Conservation (phyloP, 1,284 basidiomycete genomes). For the Sanguinoderma infundibulare region DNA sequence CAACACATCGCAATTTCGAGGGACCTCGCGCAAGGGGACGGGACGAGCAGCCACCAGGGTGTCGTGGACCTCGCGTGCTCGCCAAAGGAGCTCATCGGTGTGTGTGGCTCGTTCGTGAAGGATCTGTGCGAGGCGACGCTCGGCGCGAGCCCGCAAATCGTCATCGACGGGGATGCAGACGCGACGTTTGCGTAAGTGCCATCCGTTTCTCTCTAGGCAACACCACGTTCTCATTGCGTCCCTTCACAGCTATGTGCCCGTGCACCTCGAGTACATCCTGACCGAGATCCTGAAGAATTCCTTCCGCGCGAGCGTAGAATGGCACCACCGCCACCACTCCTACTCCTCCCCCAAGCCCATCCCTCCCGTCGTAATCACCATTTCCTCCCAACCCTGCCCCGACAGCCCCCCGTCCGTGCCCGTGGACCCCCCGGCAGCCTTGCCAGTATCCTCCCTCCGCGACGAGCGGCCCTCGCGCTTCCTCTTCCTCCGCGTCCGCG, state of each 20-base stretch:
- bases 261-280: conserved; percentile 89
- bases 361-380: conserved; percentile 74
- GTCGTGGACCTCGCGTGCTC: conserved; percentile 75
- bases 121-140: conserved; percentile 89
- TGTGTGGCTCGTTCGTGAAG: conserved; percentile 81
- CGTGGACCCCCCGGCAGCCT: conserved; percentile 2
- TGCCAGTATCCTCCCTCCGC: background rate
- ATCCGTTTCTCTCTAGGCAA: background rate
- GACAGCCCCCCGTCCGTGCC: conserved; percentile 1
- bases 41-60: conserved; percentile 51
- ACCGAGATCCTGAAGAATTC: conserved; percentile 90
- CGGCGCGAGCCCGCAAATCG: conserved; percentile 68
- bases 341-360: conserved; percentile 43
- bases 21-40: conserved; percentile 47
- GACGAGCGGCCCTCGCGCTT: conserved; percentile 41
- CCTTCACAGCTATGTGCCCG: conserved; percentile 75
- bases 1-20: conserved; percentile 88
- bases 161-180: conserved; percentile 71
- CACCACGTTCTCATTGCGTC: conserved; percentile 7
- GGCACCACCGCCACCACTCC: conserved; percentile 50
- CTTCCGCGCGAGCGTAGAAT: conserved; percentile 89
- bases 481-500: conserved; percentile 81
- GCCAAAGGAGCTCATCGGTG: conserved; percentile 70
- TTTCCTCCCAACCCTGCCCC: conserved; percentile 56
- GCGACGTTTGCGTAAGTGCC: conserved; percentile 77